Conservation (phyloP, 768 basidiomycete species). For the Chalciporus piperatus region DNA sequence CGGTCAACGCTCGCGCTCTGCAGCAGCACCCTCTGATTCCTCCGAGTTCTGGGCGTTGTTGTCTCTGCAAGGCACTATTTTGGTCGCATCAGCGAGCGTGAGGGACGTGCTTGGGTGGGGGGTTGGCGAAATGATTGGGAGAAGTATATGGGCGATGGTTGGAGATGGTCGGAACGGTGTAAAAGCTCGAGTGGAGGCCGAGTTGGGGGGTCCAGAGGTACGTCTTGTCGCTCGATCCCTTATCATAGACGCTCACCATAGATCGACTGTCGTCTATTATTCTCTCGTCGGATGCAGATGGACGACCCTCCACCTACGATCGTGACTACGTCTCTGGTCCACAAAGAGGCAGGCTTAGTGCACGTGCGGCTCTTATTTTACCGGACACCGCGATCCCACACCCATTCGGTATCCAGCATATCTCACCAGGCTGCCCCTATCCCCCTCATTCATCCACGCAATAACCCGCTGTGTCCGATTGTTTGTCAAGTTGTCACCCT, state of each 20-base stretch:
- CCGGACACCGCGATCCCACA: constrained; percentile 26
- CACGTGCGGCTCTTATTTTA: constrained; percentile 38
- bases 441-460: constrained; percentile 16
- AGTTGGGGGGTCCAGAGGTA: constrained; percentile 18
- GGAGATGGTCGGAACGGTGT: constrained; percentile 17
- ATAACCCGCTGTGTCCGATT: constrained; percentile 23
- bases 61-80: constrained; percentile 44
- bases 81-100: constrained; percentile 49
- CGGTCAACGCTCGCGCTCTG: background rate
- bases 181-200: constrained; percentile 23
- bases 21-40: constrained; percentile 3
- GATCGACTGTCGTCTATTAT: background rate
- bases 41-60: constrained; percentile 54
- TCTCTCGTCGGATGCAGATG: background rate
- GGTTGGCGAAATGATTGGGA: constrained; percentile 51
- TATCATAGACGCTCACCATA: background rate
- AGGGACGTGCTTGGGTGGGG: constrained; percentile 67
- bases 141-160: constrained; percentile 40
- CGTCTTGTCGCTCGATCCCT: background rate
- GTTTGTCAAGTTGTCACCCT: constrained; percentile 31
- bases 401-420: background rate
- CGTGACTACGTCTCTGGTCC: constrained; percentile 33
- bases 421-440: background rate
- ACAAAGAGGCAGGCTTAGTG: constrained; percentile 35
- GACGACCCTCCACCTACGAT: constrained; percentile 18